Evolutionary conservation across 2,329 filamentous ascomycete species (phyloP), one percentile per base, ranked within the genome.

Genomic region (Trichophyton rubrum): DNA sequence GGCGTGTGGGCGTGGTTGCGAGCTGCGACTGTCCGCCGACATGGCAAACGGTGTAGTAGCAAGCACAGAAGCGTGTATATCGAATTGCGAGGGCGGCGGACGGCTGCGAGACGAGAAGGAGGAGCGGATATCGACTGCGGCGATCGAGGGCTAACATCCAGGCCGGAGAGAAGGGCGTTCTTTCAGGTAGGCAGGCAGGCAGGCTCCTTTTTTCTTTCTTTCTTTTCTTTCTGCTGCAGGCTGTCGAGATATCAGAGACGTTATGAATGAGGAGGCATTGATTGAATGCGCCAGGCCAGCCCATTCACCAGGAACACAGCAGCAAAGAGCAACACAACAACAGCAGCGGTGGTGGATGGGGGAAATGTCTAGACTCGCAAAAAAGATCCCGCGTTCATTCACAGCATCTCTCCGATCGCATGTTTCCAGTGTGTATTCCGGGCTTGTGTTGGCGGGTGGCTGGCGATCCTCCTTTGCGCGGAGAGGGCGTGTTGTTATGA

Each of bases 1-100:
- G 56, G 59, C 47, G 55, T 56, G 40, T 60, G 49, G 60, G 56
- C 20, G 58, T 30, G 51, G 56, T 40, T 27, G 58, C 41, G 64
- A 60, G 38, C 40, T 49, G 58, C 49, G 61, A 58, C 49, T 55
- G 38, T 63, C 61, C 58, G 59, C 58, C 53, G 64, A 63, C 64
- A 65, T 65, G 60, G 62, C 63, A 65, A 38, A 62, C 47, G 33
- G 56, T 40, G 56, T 45, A n/a, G 33, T 55, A 55, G 51, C 15
- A 55, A 27, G 27, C 60, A 55, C 15, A 45, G 53, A 22, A 24
- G 41, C 9, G 27, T 53, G 38, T 15, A 57, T 40, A 59, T 56
- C 47, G 57, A 24, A 35, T 35, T 55, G 51, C 51, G 27, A 35
- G 38, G 40, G 35, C 35, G 20, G 20, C 35, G 20, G 20, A 49